These are phyloP conservation scores for Bjerkandera adusta DNA, from an alignment of 1,284 basidiomycete genomes.

Conservation along the genomic window DNA sequence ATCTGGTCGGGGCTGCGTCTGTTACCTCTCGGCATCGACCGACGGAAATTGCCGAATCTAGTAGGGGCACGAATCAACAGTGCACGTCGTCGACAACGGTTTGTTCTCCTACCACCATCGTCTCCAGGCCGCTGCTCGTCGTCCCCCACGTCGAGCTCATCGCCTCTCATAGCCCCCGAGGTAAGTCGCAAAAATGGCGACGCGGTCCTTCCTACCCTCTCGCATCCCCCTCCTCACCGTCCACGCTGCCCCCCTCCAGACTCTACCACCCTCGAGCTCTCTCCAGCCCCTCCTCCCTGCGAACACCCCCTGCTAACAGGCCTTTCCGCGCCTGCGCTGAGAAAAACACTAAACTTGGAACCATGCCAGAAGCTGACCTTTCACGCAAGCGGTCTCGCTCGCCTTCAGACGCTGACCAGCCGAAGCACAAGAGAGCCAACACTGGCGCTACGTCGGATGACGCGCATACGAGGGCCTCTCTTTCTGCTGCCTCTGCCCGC, in stretches of 20 bases:
- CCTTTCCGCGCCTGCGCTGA: conserved; percentile 21
- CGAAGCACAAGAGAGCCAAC: conserved; percentile 81
- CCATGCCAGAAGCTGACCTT: conserved; percentile 78
- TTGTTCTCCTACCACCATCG: conserved; percentile 12
- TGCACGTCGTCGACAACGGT: conserved; percentile 8
- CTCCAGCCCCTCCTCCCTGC: conserved; percentile 27
- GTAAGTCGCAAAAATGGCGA: conserved; percentile 27
- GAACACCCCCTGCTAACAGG: conserved; percentile 29
- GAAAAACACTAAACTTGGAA: conserved; percentile 42
- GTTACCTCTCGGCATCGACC: no score
- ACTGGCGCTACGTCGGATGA: conserved; percentile 71
- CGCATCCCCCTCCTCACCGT: conserved; percentile 34
- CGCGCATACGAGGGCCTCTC: conserved; percentile 39
- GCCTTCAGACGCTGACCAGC: conserved; percentile 76
- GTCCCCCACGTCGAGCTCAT: conserved; percentile 7
- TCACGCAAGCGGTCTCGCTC: conserved; percentile 84
- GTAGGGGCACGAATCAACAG: conserved; percentile 1
- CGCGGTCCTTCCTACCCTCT: conserved; percentile 30
- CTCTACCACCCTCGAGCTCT: conserved; percentile 20
- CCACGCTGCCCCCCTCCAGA: conserved; percentile 31
- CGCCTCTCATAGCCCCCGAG: conserved; percentile 14
- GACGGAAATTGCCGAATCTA: conserved; percentile 14
- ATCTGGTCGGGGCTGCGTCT: no score
- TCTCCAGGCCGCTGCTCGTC: conserved; percentile 16
- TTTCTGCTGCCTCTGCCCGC: conserved; percentile 40